Conservation (phyloP, 2,329 filamentous ascomycete species). For the Cercospora canescens region DNA sequence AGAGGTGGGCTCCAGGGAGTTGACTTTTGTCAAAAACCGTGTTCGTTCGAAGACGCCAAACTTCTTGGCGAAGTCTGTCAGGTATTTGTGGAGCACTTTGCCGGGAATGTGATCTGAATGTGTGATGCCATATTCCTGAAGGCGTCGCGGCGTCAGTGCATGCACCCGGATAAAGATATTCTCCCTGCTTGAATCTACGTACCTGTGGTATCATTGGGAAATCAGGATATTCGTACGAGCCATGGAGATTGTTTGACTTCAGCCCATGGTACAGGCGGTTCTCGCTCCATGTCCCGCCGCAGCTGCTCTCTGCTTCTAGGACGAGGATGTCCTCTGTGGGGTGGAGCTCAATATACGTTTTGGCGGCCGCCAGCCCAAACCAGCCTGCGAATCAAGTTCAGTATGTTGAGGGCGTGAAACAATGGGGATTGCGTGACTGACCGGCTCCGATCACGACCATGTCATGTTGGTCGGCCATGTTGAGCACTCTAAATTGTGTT, state of each 20-base stretch:
- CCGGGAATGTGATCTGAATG: slow-evolving; percentile 52
- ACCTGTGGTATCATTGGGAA: slow-evolving; percentile 61
- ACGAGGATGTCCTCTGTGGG: slow-evolving; percentile 43
- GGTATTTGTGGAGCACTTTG: slow-evolving; percentile 23
- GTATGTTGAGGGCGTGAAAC: neutral
- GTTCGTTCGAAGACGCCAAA: slow-evolving; percentile 53
- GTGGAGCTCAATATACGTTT: slow-evolving; percentile 49
- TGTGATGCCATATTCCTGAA: slow-evolving; percentile 45
- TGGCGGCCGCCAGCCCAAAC: slow-evolving; percentile 50
- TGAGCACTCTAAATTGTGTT: neutral
- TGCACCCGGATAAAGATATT: neutral
- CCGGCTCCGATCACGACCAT: slow-evolving; percentile 50
- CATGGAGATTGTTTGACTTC: slow-evolving; percentile 72
- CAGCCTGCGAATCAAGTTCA: slow-evolving; percentile 34
- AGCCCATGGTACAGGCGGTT: slow-evolving; percentile 64
- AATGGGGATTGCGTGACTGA: slow-evolving; percentile 32
- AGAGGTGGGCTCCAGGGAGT: slow-evolving; percentile 44
- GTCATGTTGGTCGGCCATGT: slow-evolving; percentile 29
- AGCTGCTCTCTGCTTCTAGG: slow-evolving; percentile 41
- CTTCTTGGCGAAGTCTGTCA: slow-evolving; percentile 51
- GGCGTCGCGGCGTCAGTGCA: neutral
- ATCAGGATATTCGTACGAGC: slow-evolving; percentile 72
- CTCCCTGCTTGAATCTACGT: neutral
- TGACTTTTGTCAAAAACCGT: slow-evolving; percentile 54
- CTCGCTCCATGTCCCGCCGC: slow-evolving; percentile 69